Percentiles rank a stretch among this genome's conserved stretches.
Evolutionary conservation across 768 basidiomycete genomes (phyloP).

Genomic region (Amanita brunnescens): DNA sequence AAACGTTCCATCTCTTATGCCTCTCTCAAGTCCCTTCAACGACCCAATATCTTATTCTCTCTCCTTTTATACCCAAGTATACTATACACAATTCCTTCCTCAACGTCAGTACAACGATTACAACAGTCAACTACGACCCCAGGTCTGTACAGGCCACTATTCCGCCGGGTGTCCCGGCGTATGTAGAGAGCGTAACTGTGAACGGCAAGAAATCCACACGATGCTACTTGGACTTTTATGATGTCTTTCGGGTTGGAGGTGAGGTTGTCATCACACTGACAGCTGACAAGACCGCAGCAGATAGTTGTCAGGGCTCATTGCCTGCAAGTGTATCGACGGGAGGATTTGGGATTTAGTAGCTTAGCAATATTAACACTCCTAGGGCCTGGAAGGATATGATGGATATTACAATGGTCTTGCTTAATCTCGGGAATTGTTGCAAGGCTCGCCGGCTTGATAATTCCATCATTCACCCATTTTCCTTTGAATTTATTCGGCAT

Average conservation of each 20-base stretch:
- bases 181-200: constrained; percentile 53
- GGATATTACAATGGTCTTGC: too few relatives aligned
- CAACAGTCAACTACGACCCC: constrained; percentile 43
- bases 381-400: too few relatives aligned
- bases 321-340: constrained; percentile 61
- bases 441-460: too few relatives aligned
- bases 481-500: too few relatives aligned
- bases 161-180: constrained; percentile 47
- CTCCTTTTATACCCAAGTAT: constrained; percentile 60
- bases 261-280: constrained; percentile 58
- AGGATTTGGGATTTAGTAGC: too few relatives aligned
- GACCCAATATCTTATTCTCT: constrained; percentile 54
- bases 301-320: constrained; percentile 43
- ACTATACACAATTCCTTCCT: constrained; percentile 65
- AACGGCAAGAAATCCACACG: constrained; percentile 43
- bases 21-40: constrained; percentile 44
- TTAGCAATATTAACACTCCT: too few relatives aligned
- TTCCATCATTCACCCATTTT: too few relatives aligned
- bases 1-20: not conserved
- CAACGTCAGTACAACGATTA: constrained; percentile 54
- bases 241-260: constrained; percentile 54
- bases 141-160: constrained; percentile 49
- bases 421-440: too few relatives aligned
- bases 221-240: constrained; percentile 67
- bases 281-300: constrained; percentile 40